phyloP scores from a whole-genome alignment of 208 protist genomes.

The Phytomonas serpens region DNA sequence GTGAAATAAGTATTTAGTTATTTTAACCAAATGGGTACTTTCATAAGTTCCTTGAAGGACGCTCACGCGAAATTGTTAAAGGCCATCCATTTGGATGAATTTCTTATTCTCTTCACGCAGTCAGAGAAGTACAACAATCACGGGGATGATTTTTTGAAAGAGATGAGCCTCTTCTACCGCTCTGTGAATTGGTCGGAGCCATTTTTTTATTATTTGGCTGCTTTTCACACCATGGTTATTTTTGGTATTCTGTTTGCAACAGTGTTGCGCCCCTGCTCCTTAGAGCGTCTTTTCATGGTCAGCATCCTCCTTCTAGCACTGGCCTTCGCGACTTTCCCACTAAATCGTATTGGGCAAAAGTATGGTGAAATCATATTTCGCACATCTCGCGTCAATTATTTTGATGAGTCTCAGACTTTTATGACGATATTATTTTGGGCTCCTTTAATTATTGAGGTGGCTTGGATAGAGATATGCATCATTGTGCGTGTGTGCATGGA shows the following conservation, averaged over 20 bases:
- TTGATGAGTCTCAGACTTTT: constrained; percentile 35
- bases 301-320: constrained; percentile 28
- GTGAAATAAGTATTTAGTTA: background rate
- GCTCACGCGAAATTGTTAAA: constrained; percentile 27
- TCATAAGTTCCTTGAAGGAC: background rate
- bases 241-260: constrained; percentile 17
- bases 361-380: constrained; percentile 31
- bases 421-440: constrained; percentile 41
- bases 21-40: background rate
- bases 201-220: constrained; percentile 52
- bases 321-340: constrained; percentile 18
- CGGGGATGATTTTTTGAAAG: background rate
- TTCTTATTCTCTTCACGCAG: background rate
- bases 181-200: constrained; percentile 71
- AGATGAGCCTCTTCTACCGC: constrained; percentile 22
- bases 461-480: constrained; percentile 27
- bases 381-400: constrained; percentile 55
- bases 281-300: constrained; percentile 30
- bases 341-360: constrained; percentile 27
- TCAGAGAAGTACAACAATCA: background rate
- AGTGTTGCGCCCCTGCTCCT: constrained; percentile 18
- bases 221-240: constrained; percentile 40
- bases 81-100: constrained; percentile 1
- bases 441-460: constrained; percentile 41
- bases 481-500: background rate